Evolutionary conservation across 116 monocot genomes (phyloP), one percentile per base, ranked within the genome.

Genomic region (Zostera marina): DNA sequence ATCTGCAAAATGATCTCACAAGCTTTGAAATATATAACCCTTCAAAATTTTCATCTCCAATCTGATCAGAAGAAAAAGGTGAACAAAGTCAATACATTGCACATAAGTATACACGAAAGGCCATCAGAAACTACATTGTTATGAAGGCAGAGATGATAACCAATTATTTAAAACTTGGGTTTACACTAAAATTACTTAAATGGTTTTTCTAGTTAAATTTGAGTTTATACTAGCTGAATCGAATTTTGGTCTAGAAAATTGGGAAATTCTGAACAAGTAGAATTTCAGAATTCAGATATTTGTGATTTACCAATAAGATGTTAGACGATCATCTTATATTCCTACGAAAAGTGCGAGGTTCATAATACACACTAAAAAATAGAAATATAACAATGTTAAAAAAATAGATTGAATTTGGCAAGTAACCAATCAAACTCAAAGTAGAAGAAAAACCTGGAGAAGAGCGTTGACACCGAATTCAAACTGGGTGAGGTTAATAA

Each of bases 1-100:
- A 83, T 49, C 82, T 71, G 63, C 77, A 82, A 59, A 96, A 96
- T 59, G 86, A 96, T 65, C 96, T 82, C 19, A 96, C 86, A 60
- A 96, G 85, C 80, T 79, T 96, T 12, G 85, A 73, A 42, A 89
- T 60, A 70, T 83, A 75, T 52, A 96, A 41, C 0, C 96, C 96
- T 74, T 96, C 83, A 61, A 83, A 57, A 65, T 82, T 89, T 8
- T 81, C 84, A 70, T 89, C 82, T 52, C 78, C 96, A 70, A 80
- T 72, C 96, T 96, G 52, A 56, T 65, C 11, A 70, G 21, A 65
- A 49, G 22, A 21, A 73, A 32, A 24, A 8, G 17, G 9, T 15
- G 8, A 49, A 12, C 19, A 49, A 49, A 20, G 3, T 8, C 4
- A 8, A 20, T 49, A 17, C 49, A 17, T 49, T 3, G 49, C 19